Evolutionary conservation across 2,329 filamentous ascomycete species (phyloP).

Genomic region (Ascomycota sp.): DNA sequence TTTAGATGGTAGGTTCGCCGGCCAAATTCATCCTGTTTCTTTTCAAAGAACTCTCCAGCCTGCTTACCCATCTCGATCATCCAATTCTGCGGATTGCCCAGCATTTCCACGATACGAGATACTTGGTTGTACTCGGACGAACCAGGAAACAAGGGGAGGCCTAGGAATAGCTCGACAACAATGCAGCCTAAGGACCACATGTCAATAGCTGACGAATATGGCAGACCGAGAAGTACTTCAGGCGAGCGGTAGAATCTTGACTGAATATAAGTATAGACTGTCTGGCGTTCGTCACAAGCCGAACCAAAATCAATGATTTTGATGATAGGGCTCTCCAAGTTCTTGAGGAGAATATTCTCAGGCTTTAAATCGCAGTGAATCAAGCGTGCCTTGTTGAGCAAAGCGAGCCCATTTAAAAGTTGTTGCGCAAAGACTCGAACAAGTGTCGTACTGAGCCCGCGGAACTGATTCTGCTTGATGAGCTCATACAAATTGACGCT

Average conservation of each 20-base stretch:
- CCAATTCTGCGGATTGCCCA: slow-evolving; percentile 90
- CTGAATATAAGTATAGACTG: slow-evolving; percentile 97
- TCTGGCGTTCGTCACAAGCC: slow-evolving; percentile 93
- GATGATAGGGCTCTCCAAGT: slow-evolving; percentile 96
- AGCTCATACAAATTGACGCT: slow-evolving; percentile 97
- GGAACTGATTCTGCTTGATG: slow-evolving; percentile 99
- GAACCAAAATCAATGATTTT: slow-evolving; percentile 99
- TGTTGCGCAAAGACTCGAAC: slow-evolving; percentile 97
- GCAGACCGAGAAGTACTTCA: slow-evolving; percentile 83
- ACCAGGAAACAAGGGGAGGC: slow-evolving; percentile 82
- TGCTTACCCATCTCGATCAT: slow-evolving; percentile 99
- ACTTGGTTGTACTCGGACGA: slow-evolving; percentile 99
- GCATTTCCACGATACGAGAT: slow-evolving; percentile 91
- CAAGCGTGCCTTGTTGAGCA: slow-evolving; percentile 86
- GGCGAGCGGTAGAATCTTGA: slow-evolving; percentile 95
- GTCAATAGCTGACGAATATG: slow-evolving; percentile 95
- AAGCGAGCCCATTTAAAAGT: slow-evolving; percentile 72
- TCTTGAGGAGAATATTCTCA: slow-evolving; percentile 94
- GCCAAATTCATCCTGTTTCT: slow-evolving; percentile 75
- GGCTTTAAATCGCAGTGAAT: slow-evolving; percentile 98
- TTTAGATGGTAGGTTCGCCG: slow-evolving; percentile 81
- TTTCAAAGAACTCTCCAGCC: slow-evolving; percentile 92
- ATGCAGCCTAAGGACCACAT: slow-evolving; percentile 99
- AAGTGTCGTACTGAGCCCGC: slow-evolving; percentile 85
- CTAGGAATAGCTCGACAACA: slow-evolving; percentile 90